These are phyloP conservation scores for Colletotrichum shisoi DNA, from an alignment of 2,329 filamentous ascomycete species.

Conservation along the genomic window DNA sequence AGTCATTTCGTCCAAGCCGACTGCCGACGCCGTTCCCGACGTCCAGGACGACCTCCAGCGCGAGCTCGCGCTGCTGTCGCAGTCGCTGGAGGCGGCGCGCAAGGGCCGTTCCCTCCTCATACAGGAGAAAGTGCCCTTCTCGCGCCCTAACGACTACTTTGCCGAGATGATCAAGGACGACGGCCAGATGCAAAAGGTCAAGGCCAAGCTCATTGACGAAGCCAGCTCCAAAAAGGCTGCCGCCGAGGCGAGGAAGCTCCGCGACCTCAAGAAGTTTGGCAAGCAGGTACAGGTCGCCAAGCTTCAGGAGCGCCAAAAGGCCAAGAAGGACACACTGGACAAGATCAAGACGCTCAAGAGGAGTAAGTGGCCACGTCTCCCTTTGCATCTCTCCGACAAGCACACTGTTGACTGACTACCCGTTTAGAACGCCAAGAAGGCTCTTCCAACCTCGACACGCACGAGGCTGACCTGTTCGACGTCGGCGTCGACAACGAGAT, in stretches of 20 bases:
- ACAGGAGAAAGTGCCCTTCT: constrained; percentile 84
- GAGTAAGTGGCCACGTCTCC: constrained; percentile 70
- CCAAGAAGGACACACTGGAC: constrained; percentile 90
- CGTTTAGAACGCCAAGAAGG: constrained; percentile 80
- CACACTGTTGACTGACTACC: background rate
- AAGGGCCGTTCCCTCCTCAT: constrained; percentile 77
- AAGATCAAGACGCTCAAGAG: constrained; percentile 95
- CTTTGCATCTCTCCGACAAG: constrained; percentile 1
- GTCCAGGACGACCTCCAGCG: constrained; percentile 90
- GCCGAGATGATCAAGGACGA: constrained; percentile 99
- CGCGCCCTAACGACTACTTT: constrained; percentile 92
- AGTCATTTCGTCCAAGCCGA: constrained; percentile 71
- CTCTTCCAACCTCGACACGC: constrained; percentile 66
- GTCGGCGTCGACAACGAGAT: constrained; percentile 79
- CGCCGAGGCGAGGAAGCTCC: constrained; percentile 86
- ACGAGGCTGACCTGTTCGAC: constrained; percentile 90
- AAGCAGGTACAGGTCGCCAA: constrained; percentile 98
- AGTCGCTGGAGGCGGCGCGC: constrained; percentile 81
- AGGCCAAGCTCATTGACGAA: constrained; percentile 90
- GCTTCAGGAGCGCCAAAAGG: constrained; percentile 90
- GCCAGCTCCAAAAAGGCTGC: constrained; percentile 91
- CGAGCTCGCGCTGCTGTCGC: constrained; percentile 91
- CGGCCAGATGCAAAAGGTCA: constrained; percentile 97
- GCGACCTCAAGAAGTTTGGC: constrained; percentile 98
- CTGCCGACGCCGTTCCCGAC: constrained; percentile 74